Evolutionary conservation across 495 filamentous ascomycete species (phyloP).

Genomic region (Aspergillus coremiiformis): DNA sequence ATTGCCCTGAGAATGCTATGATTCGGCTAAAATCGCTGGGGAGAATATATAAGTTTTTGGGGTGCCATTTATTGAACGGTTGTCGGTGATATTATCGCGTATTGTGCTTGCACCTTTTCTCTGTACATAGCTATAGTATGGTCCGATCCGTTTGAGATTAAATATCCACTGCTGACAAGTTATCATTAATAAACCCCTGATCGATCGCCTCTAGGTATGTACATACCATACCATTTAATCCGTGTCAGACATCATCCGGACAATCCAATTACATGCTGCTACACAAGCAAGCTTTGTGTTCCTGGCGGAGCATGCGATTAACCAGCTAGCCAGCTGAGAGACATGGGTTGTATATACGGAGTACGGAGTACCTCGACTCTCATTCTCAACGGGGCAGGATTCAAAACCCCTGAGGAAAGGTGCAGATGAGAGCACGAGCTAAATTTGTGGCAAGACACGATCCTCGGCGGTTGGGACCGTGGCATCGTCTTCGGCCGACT

Average conservation of each 20-base stretch:
- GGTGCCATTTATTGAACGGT: background rate
- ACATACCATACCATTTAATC: too few relatives aligned
- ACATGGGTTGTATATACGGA: too few relatives aligned
- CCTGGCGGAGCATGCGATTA: background rate
- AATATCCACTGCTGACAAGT: too few relatives aligned
- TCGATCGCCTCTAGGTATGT: background rate
- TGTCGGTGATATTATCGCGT: background rate
- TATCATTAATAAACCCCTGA: too few relatives aligned
- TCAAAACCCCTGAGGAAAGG: background rate
- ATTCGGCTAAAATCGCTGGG: background rate
- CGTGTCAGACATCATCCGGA: background rate
- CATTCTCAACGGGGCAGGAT: background rate
- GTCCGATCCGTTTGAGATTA: too few relatives aligned
- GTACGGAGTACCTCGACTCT: too few relatives aligned
- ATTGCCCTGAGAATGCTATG: background rate
- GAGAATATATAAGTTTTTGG: background rate
- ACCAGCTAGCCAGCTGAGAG: background rate
- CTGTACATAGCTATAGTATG: background rate
- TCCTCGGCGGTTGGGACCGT: background rate
- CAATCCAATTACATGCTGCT: background rate
- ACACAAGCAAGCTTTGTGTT: background rate
- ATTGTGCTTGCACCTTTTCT: background rate
- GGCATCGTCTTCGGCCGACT: background rate
- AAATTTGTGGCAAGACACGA: background rate
- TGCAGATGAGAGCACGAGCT: background rate